Base-by-base conservation (phyloP, 352 stramenopile species). In the Globisporangium splendens region DNA sequence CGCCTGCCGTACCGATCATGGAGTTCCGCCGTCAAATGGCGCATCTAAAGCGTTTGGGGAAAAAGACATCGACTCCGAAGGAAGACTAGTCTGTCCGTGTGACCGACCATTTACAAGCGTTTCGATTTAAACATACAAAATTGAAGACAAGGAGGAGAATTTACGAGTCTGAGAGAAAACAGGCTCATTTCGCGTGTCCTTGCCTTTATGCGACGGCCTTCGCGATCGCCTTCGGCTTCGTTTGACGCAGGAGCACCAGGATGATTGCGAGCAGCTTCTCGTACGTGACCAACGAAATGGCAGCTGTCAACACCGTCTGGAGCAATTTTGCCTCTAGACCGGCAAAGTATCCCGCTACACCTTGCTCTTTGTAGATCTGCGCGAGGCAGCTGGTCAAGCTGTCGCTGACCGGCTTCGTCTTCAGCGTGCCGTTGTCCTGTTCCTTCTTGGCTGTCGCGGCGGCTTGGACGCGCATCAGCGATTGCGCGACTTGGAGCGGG, bases 271-370 rank as follows among this genome's bases (percentile, higher is more conserved):
- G 59, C 50, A 97, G 86, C 68, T 97, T 95, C 61, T 98, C 94
- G 75, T 98, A 98, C 17, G 89, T 96, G 59, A 98, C 77, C 60
- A 97, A 95, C 39, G 88, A 96, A 65, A 98, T 94, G 50, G 91
- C 89, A 8, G 87, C 91, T 0, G 90, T 98, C 46, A 98, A 72
- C 20, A 98, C 93, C 1, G 95, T 98, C 66, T 98, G 93, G 43
- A 97, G 61, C 15, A 98, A 70, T 67, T 98, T 98, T 12, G 93
- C 89, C 59, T 95, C 81, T 62, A 98, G 89, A 5, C 95, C 95
- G 7, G 83, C 77, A 64, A 96, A 98, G 56, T 93, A 86, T 0
- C 81, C 90, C 0, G 59, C 39, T 39, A 97, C 54, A 15, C 93
- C 93, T 43, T 89, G 83, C 11, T 79, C 69, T 8, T 68, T 72